phyloP scores from a whole-genome alignment of 805 yeast genomes.

The Candida corydali region DNA sequence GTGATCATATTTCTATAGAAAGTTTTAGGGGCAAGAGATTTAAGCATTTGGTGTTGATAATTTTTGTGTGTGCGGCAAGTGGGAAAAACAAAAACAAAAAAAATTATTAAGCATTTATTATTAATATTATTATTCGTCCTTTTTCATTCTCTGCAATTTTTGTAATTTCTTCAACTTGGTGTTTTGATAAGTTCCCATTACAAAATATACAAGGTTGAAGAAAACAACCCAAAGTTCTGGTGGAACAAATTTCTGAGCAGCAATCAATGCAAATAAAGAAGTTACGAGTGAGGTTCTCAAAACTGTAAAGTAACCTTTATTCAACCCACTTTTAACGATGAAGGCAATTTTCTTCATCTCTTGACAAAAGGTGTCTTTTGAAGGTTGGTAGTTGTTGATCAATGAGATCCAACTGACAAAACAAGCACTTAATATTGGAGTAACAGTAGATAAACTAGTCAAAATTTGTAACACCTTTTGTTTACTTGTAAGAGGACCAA shows the following conservation, averaged over 20 bases:
- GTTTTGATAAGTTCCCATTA: conserved; percentile 61
- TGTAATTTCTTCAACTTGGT: conserved; percentile 43
- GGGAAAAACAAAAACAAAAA: neutral
- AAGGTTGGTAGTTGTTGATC: conserved; percentile 36
- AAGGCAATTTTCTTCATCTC: conserved; percentile 15
- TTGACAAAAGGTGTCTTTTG: conserved; percentile 3
- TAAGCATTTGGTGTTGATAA: neutral
- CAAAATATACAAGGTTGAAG: conserved; percentile 53
- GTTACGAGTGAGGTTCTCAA: conserved; percentile 53
- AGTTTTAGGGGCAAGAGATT: neutral
- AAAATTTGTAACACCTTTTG: conserved; percentile 46
- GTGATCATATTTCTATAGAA: conserved; percentile 34
- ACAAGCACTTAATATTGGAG: conserved; percentile 48
- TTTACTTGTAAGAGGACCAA: conserved; percentile 36
- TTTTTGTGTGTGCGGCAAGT: no score
- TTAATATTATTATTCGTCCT: neutral
- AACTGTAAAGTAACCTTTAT: conserved; percentile 42
- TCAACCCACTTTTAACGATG: conserved; percentile 29
- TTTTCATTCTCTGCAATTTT: conserved; percentile 9
- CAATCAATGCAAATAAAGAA: conserved; percentile 44
- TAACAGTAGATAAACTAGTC: conserved; percentile 48
- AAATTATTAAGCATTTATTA: no score
- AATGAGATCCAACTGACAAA: conserved; percentile 52
- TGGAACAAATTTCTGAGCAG: conserved; percentile 54
- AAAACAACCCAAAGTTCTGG: conserved; percentile 66